Evolutionary conservation across 441 rosid genomes (phyloP).

Genomic region (Jatropha podagrica): DNA sequence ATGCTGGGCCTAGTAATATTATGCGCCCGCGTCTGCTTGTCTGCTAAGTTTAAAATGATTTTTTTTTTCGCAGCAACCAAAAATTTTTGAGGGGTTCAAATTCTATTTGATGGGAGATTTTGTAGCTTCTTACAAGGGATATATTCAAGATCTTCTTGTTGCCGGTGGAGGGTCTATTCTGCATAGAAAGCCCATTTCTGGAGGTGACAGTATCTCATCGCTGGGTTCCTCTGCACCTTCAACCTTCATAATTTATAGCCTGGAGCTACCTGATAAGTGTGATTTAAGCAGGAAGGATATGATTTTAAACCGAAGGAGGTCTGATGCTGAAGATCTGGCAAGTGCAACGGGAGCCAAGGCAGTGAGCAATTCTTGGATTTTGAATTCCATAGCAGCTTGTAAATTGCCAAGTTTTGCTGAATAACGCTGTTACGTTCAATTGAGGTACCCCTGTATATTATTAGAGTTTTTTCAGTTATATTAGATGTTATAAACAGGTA

Average conservation of each 20-base stretch:
- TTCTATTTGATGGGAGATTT: conserved; percentile 73
- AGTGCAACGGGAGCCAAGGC: conserved; percentile 59
- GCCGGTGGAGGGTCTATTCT: conserved; percentile 73
- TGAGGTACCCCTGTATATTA: background rate
- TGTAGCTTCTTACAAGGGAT: conserved; percentile 59
- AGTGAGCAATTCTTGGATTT: conserved; percentile 77
- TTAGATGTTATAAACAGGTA: background rate
- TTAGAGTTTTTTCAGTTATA: background rate
- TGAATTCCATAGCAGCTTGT: conserved; percentile 77
- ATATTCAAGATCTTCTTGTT: conserved; percentile 64
- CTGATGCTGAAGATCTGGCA: conserved; percentile 65
- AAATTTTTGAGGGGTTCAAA: conserved; percentile 54
- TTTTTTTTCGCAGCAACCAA: conserved; percentile 56
- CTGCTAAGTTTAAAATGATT: background rate
- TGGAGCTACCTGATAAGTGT: conserved; percentile 48
- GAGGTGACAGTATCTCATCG: conserved; percentile 15
- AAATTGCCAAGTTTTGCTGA: conserved; percentile 39
- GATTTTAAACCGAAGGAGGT: conserved; percentile 41
- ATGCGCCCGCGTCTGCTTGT: background rate
- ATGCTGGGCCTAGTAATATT: background rate
- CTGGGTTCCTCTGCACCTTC: conserved; percentile 27
- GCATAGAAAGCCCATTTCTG: conserved; percentile 62
- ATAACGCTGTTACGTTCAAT: background rate
- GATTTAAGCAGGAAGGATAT: conserved; percentile 41
- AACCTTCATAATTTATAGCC: conserved; percentile 63